These are phyloP conservation scores for Amoebophrya sp. DNA, from an alignment of 169 alveolate genomes.

Conservation along the genomic window DNA sequence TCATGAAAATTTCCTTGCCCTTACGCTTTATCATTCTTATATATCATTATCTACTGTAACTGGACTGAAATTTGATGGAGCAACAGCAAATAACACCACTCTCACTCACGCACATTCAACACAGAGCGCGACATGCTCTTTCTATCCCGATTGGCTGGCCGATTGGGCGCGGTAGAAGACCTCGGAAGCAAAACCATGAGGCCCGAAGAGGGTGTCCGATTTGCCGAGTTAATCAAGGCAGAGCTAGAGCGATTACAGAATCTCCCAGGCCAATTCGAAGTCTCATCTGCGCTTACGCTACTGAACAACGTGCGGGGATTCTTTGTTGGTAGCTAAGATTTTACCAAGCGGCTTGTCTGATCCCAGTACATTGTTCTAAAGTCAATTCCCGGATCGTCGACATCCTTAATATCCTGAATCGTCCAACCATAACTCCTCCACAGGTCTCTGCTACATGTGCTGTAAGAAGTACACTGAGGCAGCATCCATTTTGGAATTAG, in stretches of 20 bases:
- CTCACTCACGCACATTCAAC: too few relatives aligned
- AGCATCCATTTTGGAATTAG: background rate
- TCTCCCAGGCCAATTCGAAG: background rate
- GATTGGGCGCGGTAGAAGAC: background rate
- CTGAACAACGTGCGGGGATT: background rate
- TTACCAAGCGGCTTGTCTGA: too few relatives aligned
- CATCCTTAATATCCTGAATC: background rate
- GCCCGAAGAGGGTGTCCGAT: conserved; percentile 7
- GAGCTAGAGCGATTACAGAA: background rate
- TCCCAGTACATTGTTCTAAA: too few relatives aligned
- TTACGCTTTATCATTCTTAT: too few relatives aligned
- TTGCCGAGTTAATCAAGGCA: background rate
- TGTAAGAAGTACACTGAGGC: background rate
- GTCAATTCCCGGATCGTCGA: too few relatives aligned
- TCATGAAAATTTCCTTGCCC: too few relatives aligned
- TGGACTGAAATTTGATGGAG: too few relatives aligned
- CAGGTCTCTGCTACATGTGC: background rate
- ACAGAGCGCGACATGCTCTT: background rate
- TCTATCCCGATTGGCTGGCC: background rate
- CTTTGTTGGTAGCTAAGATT: background rate
- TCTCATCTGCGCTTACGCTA: too few relatives aligned
- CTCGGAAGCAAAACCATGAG: background rate
- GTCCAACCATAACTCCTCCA: background rate
- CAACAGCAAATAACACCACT: too few relatives aligned
- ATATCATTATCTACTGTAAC: too few relatives aligned